Evolutionary conservation across 352 stramenopile genomes (phyloP), one percentile per base, ranked within the genome.

Genomic region (Globisporangium carolinianum): DNA sequence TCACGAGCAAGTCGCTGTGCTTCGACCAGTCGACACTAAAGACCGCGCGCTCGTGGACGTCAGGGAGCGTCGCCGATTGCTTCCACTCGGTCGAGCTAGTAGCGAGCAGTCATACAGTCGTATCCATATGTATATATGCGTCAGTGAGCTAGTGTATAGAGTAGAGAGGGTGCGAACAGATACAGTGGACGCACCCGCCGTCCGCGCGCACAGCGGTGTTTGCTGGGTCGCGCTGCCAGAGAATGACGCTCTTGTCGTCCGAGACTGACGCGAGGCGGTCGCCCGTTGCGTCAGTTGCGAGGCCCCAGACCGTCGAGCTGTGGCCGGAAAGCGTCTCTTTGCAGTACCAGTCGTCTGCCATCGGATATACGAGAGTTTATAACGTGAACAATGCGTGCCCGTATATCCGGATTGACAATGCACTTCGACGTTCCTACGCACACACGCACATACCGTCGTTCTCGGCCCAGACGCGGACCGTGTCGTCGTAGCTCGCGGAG

Each of bases 401-500:
- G 10, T 10, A 18, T n/a, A 24, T 51, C 17, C 5, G 3, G 6
- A 14, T 17, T 12, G 14, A 12, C 18, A 18, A 10, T 11, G 10
- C 47, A 56, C 48, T 51, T 49, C 11, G 7, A 5, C 17, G 2
- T 5, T 4, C 8, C 6, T 48, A 11, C 4, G 3, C n/a, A 51
- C 12, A 41, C 37, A 48, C n/a, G 9, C 3, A 24, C 38, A 24
- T 15, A 79, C 70, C 72, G 15, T 93, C 86, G 66, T 98, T 96
- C 59, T 98, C 93, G 0, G 83, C 91, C 97, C 97, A 99, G 10
- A 98, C 66, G 60, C 87, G 91, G 17, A 99, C 83, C 0, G 94
- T 98, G 67, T 98, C 86, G 63, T 99, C 97, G 67, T 99, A 99
- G 60, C 88, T 97, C 14, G 79, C 78, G 7, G 80, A 97, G 48